Percentiles rank a stretch among this genome's conserved stretches.
Conservation (phyloP, 1,284 basidiomycete genomes). For the Filobasidium uniguttulatum region DNA sequence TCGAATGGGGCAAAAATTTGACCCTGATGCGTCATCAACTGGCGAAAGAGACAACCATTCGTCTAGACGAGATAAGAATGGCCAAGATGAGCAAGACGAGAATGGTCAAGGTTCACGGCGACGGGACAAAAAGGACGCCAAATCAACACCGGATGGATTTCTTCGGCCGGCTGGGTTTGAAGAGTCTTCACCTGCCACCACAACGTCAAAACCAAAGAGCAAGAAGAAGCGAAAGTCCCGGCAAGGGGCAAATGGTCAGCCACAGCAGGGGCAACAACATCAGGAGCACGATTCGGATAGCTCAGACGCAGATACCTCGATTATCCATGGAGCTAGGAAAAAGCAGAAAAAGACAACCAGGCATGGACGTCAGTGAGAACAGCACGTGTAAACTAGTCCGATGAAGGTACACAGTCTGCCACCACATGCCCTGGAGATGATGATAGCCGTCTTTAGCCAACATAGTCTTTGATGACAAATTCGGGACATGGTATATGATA, state of each 20-base stretch:
- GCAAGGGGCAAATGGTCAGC: neutral
- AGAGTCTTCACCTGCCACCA: neutral
- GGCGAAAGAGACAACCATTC: no score
- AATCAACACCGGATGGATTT: neutral
- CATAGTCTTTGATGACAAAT: no score
- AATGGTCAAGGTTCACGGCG: no score
- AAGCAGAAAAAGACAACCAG: neutral
- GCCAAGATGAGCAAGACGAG: no score
- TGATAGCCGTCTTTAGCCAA: no score
- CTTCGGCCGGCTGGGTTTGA: conserved; percentile 2
- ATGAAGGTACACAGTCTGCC: no score
- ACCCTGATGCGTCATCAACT: no score
- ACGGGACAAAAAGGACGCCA: neutral
- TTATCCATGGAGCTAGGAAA: neutral
- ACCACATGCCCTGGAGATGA: no score
- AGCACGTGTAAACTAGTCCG: no score
- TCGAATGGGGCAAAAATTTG: no score
- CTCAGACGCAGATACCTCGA: neutral
- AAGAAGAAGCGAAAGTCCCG: neutral
- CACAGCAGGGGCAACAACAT: neutral
- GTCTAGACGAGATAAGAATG: no score
- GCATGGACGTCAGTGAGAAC: neutral
- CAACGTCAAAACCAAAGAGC: neutral
- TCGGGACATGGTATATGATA: no score
- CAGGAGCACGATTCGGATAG: neutral